phyloP scores from a whole-genome alignment of 164 flowering plant species.

The Cinnamomum chago region DNA sequence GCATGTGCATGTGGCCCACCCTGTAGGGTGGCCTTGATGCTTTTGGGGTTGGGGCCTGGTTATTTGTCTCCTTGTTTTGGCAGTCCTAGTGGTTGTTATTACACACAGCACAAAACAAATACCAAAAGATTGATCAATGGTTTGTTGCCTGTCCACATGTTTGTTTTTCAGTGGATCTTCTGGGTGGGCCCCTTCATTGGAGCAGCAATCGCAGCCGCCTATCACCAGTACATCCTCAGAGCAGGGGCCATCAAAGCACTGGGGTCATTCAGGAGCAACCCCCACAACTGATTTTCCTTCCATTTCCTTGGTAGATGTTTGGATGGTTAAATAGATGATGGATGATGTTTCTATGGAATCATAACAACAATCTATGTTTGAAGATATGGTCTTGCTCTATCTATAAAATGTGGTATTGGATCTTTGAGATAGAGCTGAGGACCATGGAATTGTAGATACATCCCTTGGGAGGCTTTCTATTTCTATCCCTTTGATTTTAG shows the following conservation, averaged over 20 bases:
- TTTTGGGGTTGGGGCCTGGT: not conserved
- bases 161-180: conserved; percentile 74
- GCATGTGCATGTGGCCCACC: not conserved
- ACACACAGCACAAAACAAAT: too few relatives aligned
- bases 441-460: conserved; percentile 20
- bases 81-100: not conserved
- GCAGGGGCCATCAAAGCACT: conserved; percentile 84
- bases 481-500: not conserved
- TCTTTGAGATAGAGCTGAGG: not conserved
- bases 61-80: not conserved
- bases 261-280: conserved; percentile 83
- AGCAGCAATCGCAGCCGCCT: conserved; percentile 76
- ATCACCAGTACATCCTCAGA: conserved; percentile 80
- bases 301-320: not conserved
- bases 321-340: not conserved
- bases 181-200: conserved; percentile 97
- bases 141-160: conserved; percentile 7
- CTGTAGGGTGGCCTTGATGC: not conserved
- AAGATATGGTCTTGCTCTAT: conserved; percentile 1
- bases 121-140: not conserved
- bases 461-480: conserved; percentile 6
- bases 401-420: not conserved
- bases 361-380: not conserved
- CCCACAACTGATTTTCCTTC: conserved; percentile 11
- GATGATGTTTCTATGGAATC: not conserved